Evolutionary conservation across 106 monocot species (phyloP), one percentile per base, ranked within the genome.

Genomic region (Agapanthus africanus): DNA sequence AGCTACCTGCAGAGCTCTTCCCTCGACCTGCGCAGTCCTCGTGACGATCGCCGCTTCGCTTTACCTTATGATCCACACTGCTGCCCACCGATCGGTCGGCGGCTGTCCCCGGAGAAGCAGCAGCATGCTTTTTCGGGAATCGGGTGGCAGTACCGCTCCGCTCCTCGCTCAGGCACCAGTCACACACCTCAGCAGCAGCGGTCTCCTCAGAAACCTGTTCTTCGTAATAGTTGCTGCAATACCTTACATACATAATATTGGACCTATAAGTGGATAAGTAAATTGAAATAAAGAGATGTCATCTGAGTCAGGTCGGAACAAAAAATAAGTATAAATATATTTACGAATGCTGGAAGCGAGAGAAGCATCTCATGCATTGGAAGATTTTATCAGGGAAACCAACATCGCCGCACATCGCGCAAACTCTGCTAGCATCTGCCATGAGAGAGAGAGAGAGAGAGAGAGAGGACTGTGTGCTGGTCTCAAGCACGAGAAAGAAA

Each of bases 321-420:
- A 35, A 33, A 19, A 15, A 37, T 1, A 49, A 6, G 11, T 18
- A 54, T 37, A 37, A 21, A 15, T 47, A 16, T 28, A 66, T 36
- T 25, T 84, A 88, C 87, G 81, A 78, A 64, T 88, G 88, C 44
- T 88, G 88, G 68, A 77, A 79, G 35, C 88, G 81, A 18, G 79
- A 77, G 70, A 74, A 35, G 78, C 88, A 88, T 32, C 84, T 70
- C 2, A 33, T 49, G 79, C 88, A 88, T 18, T 63, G 84, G 76
- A 88, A 84, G 70, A 88, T 78, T 69, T 77, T 84, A 56, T 88
- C 84, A 36, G 76, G 65, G 68, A 88, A 84, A 54, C 88, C 88
- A 23, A 88, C 67, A 50, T 88, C 88, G 10, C 88, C 88, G 71
- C 88, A 88, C 84, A 88, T 76, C 68, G 81, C 79, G 68, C 88